A percentile compares a stretch with the other conserved stretches of the same genome.
These are phyloP conservation scores for Phytophthora aleatoria DNA, from an alignment of 352 stramenopile species.

Conservation along the genomic window DNA sequence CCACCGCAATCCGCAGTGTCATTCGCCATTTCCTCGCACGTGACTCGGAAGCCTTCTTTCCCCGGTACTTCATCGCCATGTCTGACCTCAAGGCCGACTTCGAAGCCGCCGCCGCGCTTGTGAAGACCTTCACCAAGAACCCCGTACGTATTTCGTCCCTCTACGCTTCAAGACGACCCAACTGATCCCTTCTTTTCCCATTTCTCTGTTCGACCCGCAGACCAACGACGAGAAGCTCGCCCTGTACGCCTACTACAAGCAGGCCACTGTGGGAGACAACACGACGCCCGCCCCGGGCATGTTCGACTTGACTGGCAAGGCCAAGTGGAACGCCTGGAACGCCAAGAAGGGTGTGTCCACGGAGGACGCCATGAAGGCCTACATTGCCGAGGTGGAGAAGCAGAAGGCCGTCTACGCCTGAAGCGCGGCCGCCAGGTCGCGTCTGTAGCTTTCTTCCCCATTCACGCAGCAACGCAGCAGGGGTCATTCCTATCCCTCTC, in stretches of 20 bases:
- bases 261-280: slow-evolving; percentile 89
- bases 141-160: slow-evolving; percentile 36
- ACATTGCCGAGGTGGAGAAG: slow-evolving; percentile 87
- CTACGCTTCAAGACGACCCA: not conserved
- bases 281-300: slow-evolving; percentile 82
- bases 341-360: slow-evolving; percentile 84
- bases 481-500: not conserved
- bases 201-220: slow-evolving; percentile 17
- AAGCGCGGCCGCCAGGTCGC: slow-evolving; percentile 34
- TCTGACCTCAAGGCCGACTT: slow-evolving; percentile 86
- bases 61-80: slow-evolving; percentile 42
- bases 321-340: slow-evolving; percentile 90
- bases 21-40: slow-evolving; percentile 49
- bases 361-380: slow-evolving; percentile 88
- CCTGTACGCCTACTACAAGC: slow-evolving; percentile 92
- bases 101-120: slow-evolving; percentile 77
- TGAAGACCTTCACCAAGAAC: slow-evolving; percentile 83
- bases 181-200: slow-evolving; percentile 5
- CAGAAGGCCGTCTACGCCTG: slow-evolving; percentile 85
- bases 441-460: slow-evolving; percentile 22
- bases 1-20: slow-evolving; percentile 8
- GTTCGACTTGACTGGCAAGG: slow-evolving; percentile 87
- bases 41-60: slow-evolving; percentile 9
- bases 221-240: slow-evolving; percentile 91
- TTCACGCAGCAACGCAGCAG: not conserved